Evolutionary conservation across 352 stramenopile species (phyloP), one percentile per base, ranked within the genome.

Genomic region (Phytophthora palmivora): DNA sequence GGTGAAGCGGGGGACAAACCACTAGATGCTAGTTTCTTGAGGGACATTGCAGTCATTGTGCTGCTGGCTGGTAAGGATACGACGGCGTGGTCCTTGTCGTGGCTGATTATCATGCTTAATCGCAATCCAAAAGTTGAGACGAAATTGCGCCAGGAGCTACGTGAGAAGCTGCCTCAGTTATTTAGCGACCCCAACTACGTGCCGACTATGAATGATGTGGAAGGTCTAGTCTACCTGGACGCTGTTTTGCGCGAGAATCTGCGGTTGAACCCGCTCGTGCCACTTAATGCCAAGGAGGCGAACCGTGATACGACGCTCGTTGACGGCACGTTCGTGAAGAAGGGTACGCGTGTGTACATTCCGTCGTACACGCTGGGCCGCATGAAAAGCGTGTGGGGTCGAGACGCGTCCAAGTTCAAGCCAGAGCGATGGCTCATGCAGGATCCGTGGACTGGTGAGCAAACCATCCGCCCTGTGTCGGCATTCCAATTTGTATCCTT

Each of bases 41-140:
- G 72, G 8, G 81, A 94, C 26, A 69, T 96, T n/a, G 65, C 87
- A 4, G 69, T 95, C 6, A 77, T 74, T 10, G 81, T 96, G 42
- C 59, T 96, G 24, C 50, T 88, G 18, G 88, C 79, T 12, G 89
- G 86, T 4, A 78, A 87, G 26, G 89, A 95, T 51, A 96, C 82
- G 0, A 95, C 89, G 0, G 82, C 86, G 1, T 72, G 49, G 47
- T 85, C 84, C 26, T 46, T 96, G 19, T 76, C 64, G 26, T 96
- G 89, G 89, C 58, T 90, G 6, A 71, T 95, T 21, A 82, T 88
- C 48, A 76, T 79, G 53, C 60, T 96, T 4, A 74, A 76, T 45
- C 77, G 73, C 12, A 70, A 95, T 57, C 87, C 86, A 11, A 49
- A 84, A 15, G 71, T 89, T 1, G 51, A 73, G 39, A 56, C 62